Conservation (phyloP, 2,329 filamentous ascomycete genomes). For the Corniculantispora saksenae region DNA sequence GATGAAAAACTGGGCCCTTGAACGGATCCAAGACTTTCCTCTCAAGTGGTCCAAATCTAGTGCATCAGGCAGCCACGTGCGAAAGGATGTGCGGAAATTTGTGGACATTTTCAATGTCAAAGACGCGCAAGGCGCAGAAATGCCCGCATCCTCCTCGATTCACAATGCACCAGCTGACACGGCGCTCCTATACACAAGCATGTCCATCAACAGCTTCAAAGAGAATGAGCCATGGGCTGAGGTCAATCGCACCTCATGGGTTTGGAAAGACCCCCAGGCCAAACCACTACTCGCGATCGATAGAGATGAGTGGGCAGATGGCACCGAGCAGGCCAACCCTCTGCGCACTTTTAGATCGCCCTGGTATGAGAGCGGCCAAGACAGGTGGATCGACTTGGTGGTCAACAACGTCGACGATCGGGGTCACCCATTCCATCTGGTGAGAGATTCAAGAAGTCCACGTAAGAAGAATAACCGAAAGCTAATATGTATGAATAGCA, state of each 20-base stretch:
- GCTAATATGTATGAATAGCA: slow-evolving; percentile 20
- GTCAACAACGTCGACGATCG: slow-evolving; percentile 54
- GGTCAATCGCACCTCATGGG: slow-evolving; percentile 27
- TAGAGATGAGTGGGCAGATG: slow-evolving; percentile 19
- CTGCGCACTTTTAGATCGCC: slow-evolving; percentile 23
- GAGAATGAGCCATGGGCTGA: slow-evolving; percentile 26
- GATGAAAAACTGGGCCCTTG: slow-evolving; percentile 25
- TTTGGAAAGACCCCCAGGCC: slow-evolving; percentile 13
- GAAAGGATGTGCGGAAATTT: not conserved
- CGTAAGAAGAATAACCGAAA: not conserved
- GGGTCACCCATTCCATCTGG: slow-evolving; percentile 51
- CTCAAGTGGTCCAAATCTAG: slow-evolving; percentile 12
- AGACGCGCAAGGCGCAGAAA: not conserved
- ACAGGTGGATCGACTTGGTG: slow-evolving; percentile 47
- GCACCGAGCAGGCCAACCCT: slow-evolving; percentile 21
- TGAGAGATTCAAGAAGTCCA: slow-evolving; percentile 26
- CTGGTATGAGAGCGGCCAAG: slow-evolving; percentile 23
- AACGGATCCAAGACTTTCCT: slow-evolving; percentile 23
- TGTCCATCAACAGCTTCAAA: slow-evolving; percentile 23
- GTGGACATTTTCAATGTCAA: slow-evolving; percentile 10
- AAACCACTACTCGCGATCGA: slow-evolving; percentile 23
- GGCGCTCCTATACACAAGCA: slow-evolving; percentile 25
- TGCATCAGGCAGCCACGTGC: not conserved
- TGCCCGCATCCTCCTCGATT: not conserved
- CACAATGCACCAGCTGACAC: slow-evolving; percentile 16